These are phyloP conservation scores for Plasmodium falciparum DNA, from an alignment of 169 alveolate species.

Conservation along the genomic window DNA sequence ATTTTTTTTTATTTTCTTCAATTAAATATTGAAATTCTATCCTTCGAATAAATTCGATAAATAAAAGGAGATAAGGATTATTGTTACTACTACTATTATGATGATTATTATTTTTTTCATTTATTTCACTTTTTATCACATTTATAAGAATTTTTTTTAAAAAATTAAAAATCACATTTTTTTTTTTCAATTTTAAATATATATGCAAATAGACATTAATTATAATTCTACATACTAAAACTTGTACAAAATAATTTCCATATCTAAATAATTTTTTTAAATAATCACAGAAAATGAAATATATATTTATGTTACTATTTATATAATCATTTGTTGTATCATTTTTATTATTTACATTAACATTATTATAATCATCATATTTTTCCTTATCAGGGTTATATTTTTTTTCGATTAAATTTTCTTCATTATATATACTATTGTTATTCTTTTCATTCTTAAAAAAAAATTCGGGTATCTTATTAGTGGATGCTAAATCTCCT, in stretches of 20 bases:
- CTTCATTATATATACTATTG: neutral
- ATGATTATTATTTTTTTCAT: too few species aligned
- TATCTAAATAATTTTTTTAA: conserved; percentile 47
- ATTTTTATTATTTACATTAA: neutral
- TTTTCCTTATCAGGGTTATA: neutral
- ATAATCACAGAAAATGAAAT: conserved; percentile 35
- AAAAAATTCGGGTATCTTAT: conserved; percentile 3
- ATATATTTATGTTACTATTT: conserved; percentile 38
- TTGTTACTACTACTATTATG: neutral
- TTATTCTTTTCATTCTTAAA: neutral
- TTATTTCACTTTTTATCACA: neutral
- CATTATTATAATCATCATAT: neutral
- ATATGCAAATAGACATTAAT: conserved; percentile 71
- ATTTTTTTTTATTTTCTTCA: conserved; percentile 42
- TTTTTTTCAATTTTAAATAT: conserved; percentile 66
- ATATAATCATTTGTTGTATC: neutral
- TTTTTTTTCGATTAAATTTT: neutral
- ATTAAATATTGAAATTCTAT: conserved; percentile 35
- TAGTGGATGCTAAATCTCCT: conserved; percentile 27
- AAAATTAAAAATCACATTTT: conserved; percentile 60
- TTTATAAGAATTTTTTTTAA: conserved; percentile 46
- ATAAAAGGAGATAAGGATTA: conserved; percentile 56
- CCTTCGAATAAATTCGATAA: conserved; percentile 65
- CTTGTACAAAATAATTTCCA: conserved; percentile 73
- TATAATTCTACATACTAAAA: conserved; percentile 54